These are phyloP conservation scores for Kwoniella dejecticola DNA, from an alignment of 768 basidiomycete species.

Conservation along the genomic window DNA sequence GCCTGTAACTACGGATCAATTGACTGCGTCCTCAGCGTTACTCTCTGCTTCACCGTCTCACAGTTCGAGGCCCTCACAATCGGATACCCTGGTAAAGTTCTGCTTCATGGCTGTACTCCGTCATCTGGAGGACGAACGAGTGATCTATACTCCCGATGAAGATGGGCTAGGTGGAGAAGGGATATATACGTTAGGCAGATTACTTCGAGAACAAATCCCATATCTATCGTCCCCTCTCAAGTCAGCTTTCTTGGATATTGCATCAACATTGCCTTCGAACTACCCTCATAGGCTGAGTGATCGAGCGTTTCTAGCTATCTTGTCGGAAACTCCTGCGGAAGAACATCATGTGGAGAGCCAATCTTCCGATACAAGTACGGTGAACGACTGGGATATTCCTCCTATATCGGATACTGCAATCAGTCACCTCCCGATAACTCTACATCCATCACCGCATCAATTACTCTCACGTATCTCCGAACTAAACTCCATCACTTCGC, in stretches of 20 bases:
- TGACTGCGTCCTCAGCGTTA: background rate
- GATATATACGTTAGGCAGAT: constrained; percentile 18
- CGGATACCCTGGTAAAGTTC: constrained; percentile 26
- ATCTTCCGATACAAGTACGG: background rate
- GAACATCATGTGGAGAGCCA: background rate
- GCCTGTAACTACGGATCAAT: background rate
- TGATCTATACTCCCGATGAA: constrained; percentile 6
- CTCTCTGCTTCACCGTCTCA: background rate
- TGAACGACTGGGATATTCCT: constrained; percentile 13
- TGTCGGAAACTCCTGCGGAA: constrained; percentile 11
- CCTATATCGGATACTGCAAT: constrained; percentile 12
- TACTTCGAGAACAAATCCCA: constrained; percentile 36
- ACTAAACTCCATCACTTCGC: constrained; percentile 26
- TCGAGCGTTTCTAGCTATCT: constrained; percentile 16
- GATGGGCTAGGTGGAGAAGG: constrained; percentile 3
- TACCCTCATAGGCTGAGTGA: constrained; percentile 20
- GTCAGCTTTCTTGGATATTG: constrained; percentile 21
- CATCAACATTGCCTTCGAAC: constrained; percentile 22
- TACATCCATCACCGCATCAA: constrained; percentile 30
- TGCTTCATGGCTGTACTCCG: constrained; percentile 32
- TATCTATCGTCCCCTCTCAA: constrained; percentile 33
- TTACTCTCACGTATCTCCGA: constrained; percentile 23
- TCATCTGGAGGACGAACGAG: constrained; percentile 28
- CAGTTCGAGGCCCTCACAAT: background rate
- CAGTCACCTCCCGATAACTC: constrained; percentile 30